Conservation (phyloP, 257 asterid species). For the Lavandula angustifolia region DNA sequence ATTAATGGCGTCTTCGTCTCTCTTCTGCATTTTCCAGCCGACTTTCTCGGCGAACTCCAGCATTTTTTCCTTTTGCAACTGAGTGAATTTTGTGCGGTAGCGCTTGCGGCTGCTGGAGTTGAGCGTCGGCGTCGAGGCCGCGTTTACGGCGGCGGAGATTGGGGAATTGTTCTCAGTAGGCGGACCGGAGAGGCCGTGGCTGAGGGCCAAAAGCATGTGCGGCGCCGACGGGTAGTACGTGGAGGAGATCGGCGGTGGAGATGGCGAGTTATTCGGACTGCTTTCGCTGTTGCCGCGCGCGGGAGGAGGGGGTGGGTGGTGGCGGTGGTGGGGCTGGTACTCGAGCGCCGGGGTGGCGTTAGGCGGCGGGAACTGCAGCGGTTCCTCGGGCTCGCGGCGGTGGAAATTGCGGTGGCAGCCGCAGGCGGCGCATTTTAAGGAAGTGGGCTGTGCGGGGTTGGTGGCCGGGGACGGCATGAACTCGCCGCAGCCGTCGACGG, state of each 20-base stretch:
- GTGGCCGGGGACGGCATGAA: constrained; percentile 81
- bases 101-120: constrained; percentile 58
- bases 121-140: constrained; percentile 20
- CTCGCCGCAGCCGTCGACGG: constrained; percentile 97
- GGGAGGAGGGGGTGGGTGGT: constrained; percentile 66
- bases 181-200: constrained; percentile 56
- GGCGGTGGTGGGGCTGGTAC: constrained; percentile 92
- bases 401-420: constrained; percentile 99
- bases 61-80: constrained; percentile 70
- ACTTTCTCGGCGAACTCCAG: constrained; percentile 62
- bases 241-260: constrained; percentile 97
- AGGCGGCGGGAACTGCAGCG: constrained; percentile 34
- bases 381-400: constrained; percentile 87
- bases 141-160: constrained; percentile 31
- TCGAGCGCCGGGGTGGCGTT: constrained; percentile 57
- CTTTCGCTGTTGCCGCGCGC: constrained; percentile 39
- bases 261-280: constrained; percentile 75
- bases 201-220: constrained; percentile 78
- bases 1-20: constrained; percentile 58
- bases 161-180: constrained; percentile 40
- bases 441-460: constrained; percentile 73
- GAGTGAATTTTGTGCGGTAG: constrained; percentile 69
- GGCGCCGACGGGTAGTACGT: constrained; percentile 92
- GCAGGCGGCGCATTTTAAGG: constrained; percentile 94
- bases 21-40: constrained; percentile 83